Percentiles rank a stretch among this genome's conserved stretches.
These are phyloP conservation scores for Entophlyctis luteolus DNA, from an alignment of 192 early-diverging fungal species.

Conservation along the genomic window DNA sequence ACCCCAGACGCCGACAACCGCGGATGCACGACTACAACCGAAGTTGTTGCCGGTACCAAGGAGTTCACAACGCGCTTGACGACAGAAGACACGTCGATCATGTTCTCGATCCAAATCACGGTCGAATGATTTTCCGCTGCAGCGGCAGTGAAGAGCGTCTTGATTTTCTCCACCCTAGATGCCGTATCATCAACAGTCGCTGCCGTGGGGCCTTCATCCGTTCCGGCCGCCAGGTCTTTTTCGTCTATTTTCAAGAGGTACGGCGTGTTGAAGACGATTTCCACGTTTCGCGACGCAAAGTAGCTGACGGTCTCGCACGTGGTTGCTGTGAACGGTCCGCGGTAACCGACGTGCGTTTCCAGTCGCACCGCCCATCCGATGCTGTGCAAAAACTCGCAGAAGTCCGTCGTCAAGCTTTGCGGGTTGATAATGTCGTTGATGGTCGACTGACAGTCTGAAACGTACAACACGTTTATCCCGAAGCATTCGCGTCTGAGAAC, in stretches of 20 bases:
- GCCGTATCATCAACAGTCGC: neutral
- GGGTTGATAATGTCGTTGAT: conserved; percentile 52
- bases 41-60: conserved; percentile 23
- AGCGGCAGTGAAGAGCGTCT: conserved; percentile 36
- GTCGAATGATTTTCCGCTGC: conserved; percentile 59
- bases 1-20: conserved; percentile 53
- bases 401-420: conserved; percentile 51
- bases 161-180: neutral
- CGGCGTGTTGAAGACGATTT: conserved; percentile 71
- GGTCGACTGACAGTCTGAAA: conserved; percentile 46
- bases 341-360: conserved; percentile 60
- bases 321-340: conserved; percentile 49
- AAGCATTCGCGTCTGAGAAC: conserved; percentile 60
- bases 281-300: conserved; percentile 61
- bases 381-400: conserved; percentile 65
- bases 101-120: conserved; percentile 73
- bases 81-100: conserved; percentile 5
- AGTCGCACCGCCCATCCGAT: conserved; percentile 69
- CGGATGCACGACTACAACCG: conserved; percentile 70
- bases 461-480: conserved; percentile 61
- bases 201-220: neutral
- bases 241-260: conserved; percentile 31
- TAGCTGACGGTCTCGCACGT: conserved; percentile 64
- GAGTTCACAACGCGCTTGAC: conserved; percentile 13
- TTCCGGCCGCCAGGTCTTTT: no score